Percentiles rank a stretch among this genome's conserved stretches.
phyloP scores from a whole-genome alignment of 2,329 filamentous ascomycete species.

The Aureobasidium uvarum region DNA sequence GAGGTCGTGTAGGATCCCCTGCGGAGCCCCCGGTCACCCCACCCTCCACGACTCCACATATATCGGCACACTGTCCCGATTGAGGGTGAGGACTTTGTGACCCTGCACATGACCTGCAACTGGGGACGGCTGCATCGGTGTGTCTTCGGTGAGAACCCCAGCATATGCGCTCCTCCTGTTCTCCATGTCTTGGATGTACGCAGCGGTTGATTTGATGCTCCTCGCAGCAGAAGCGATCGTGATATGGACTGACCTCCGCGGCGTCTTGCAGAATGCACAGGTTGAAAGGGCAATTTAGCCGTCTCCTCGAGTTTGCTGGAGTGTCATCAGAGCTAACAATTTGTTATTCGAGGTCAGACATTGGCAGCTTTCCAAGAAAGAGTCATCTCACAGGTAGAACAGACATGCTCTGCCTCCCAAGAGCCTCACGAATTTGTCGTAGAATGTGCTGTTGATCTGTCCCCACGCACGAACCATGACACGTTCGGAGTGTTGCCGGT shows the following conservation, averaged over 20 bases:
- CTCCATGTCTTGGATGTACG: neutral
- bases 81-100: neutral
- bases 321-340: neutral
- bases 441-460: neutral
- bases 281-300: neutral
- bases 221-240: neutral
- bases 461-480: neutral
- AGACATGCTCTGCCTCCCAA: too few relatives aligned
- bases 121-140: conserved; percentile 2
- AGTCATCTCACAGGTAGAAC: too few relatives aligned
- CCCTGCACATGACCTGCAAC: conserved; percentile 17
- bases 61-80: conserved; percentile 9
- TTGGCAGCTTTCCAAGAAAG: neutral
- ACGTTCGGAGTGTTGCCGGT: neutral
- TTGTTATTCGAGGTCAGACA: neutral
- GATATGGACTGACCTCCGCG: neutral
- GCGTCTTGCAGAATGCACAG: neutral
- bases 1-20: conserved; percentile 12
- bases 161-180: neutral
- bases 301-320: neutral
- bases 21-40: conserved; percentile 17
- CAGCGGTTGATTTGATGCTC: neutral
- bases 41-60: conserved; percentile 20
- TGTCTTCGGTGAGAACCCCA: conserved; percentile 19
- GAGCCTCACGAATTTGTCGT: neutral